Conservation (phyloP, 352 stramenopile species). For the Phytophthora tubulina region DNA sequence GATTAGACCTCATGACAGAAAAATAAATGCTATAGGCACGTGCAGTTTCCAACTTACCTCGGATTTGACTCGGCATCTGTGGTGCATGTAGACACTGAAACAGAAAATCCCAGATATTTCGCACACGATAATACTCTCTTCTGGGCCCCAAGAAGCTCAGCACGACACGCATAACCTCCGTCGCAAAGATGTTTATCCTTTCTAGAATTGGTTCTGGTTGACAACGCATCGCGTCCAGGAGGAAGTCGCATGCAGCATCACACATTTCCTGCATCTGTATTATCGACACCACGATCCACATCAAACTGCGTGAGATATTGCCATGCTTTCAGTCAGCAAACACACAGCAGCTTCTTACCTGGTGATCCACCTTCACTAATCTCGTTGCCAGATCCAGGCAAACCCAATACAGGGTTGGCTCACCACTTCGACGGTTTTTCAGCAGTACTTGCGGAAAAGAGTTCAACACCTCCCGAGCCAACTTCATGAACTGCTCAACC, state of each 20-base stretch:
- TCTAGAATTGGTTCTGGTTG: conserved; percentile 43
- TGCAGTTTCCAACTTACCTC: conserved; percentile 36
- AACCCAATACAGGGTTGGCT: conserved; percentile 50
- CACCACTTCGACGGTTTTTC: conserved; percentile 29
- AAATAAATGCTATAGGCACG: background rate
- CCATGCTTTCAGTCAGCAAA: background rate
- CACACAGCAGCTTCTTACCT: conserved; percentile 41
- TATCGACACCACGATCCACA: conserved; percentile 4
- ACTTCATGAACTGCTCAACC: conserved; percentile 62
- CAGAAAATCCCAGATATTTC: conserved; percentile 75
- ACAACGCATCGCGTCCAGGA: conserved; percentile 55
- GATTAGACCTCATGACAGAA: too few relatives aligned
- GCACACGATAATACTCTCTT: conserved; percentile 56
- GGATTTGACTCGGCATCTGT: conserved; percentile 52
- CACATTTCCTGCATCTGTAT: conserved; percentile 68
- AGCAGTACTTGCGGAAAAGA: conserved; percentile 54
- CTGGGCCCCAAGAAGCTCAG: conserved; percentile 62
- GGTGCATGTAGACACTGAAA: conserved; percentile 77
- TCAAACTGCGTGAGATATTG: background rate
- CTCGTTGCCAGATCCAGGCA: conserved; percentile 55
- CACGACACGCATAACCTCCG: conserved; percentile 54
- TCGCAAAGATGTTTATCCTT: conserved; percentile 46
- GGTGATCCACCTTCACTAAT: conserved; percentile 66
- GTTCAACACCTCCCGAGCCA: conserved; percentile 52
- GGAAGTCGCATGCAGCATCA: conserved; percentile 70